These are phyloP conservation scores for Leccinum pachyderme DNA, from an alignment of 1,284 basidiomycete genomes.

Conservation along the genomic window DNA sequence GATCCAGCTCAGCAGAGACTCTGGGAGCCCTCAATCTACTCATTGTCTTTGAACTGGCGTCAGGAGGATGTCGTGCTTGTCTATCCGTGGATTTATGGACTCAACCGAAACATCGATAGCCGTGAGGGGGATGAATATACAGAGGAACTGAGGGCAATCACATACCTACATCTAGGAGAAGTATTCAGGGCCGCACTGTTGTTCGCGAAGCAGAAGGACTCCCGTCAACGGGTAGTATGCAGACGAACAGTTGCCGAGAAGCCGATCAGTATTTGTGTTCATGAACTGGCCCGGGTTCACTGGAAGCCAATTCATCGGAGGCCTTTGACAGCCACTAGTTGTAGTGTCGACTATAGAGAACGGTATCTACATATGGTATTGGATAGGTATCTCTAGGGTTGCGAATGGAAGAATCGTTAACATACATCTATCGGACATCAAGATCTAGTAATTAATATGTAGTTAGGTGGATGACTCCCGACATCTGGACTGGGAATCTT, in stretches of 20 bases:
- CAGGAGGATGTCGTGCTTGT: conserved; percentile 1
- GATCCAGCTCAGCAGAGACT: neutral
- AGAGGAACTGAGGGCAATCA: conserved; percentile 1
- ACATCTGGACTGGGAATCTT: no score
- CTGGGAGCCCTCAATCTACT: conserved; percentile 2
- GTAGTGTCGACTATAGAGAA: no score
- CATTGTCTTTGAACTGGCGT: neutral
- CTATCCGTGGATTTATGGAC: conserved; percentile 14
- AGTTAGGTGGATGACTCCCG: no score
- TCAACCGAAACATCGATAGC: neutral
- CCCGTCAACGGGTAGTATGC: neutral
- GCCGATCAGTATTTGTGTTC: neutral
- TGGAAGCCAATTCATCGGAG: neutral
- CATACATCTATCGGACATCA: no score
- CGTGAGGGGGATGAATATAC: neutral
- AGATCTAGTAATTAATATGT: no score
- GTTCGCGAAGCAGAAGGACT: conserved; percentile 1
- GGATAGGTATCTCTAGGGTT: no score
- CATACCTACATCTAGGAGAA: conserved; percentile 12
- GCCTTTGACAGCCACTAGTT: neutral
- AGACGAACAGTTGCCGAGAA: conserved; percentile 7
- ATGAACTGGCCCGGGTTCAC: neutral
- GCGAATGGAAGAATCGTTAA: no score
- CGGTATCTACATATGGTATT: neutral
- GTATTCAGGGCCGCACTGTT: conserved; percentile 14